These are phyloP conservation scores for Lindgomyces ingoldianus DNA, from an alignment of 495 filamentous ascomycete genomes.

Conservation along the genomic window DNA sequence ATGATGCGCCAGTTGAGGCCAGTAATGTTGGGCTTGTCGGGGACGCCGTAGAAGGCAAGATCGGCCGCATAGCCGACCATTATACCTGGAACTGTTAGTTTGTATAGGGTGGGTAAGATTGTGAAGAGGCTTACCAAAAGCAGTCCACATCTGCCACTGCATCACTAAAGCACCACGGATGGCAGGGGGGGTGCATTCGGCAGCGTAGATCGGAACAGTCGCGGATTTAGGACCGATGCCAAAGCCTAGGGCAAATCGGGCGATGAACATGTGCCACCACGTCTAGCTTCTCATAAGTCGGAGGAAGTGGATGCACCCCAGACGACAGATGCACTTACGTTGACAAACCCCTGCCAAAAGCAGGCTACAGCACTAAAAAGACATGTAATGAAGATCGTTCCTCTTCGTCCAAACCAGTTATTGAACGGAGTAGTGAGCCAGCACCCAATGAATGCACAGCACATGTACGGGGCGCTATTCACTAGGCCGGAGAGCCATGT, in stretches of 20 bases:
- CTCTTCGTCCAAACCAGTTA: slow-evolving; percentile 73
- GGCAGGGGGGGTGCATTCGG: slow-evolving; percentile 69
- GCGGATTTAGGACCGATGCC: slow-evolving; percentile 81
- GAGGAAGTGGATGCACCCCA: background rate
- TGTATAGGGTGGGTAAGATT: background rate
- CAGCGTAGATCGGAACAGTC: slow-evolving; percentile 77
- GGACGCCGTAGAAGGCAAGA: slow-evolving; percentile 69
- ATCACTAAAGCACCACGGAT: slow-evolving; percentile 77
- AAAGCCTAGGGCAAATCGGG: slow-evolving; percentile 47
- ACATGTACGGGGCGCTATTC: slow-evolving; percentile 67
- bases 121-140: slow-evolving; percentile 49
- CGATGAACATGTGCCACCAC: slow-evolving; percentile 63
- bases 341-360: slow-evolving; percentile 73
- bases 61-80: slow-evolving; percentile 74
- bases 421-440: slow-evolving; percentile 85
- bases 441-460: slow-evolving; percentile 74
- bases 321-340: slow-evolving; percentile 37
- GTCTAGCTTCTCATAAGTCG: slow-evolving; percentile 38
- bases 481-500: slow-evolving; percentile 55
- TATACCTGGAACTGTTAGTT: slow-evolving; percentile 53
- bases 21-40: slow-evolving; percentile 54
- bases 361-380: slow-evolving; percentile 63
- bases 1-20: slow-evolving; percentile 81
- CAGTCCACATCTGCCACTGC: slow-evolving; percentile 78
- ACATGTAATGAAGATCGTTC: slow-evolving; percentile 80